Conservation (phyloP, 345 rosid species). For the Salix udensis region DNA sequence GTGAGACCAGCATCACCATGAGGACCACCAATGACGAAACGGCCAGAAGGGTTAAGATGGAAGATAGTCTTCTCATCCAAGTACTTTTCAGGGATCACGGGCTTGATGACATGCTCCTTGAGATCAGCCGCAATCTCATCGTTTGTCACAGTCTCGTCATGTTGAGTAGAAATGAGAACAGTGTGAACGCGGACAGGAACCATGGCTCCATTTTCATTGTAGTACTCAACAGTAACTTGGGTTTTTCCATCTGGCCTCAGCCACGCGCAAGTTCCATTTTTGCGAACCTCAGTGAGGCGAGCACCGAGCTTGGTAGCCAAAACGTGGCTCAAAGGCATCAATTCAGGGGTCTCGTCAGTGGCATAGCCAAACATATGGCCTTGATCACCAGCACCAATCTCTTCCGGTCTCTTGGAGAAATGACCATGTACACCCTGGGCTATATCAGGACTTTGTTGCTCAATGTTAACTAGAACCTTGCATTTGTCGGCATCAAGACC, state of each 20-base stretch:
- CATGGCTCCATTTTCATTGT: conserved; percentile 62
- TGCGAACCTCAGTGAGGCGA: conserved; percentile 66
- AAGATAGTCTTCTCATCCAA: conserved; percentile 80
- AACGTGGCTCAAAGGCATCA: conserved; percentile 71
- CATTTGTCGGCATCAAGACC: conserved; percentile 19
- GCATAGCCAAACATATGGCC: conserved; percentile 20
- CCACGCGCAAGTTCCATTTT: conserved; percentile 69
- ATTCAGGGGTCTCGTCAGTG: conserved; percentile 31
- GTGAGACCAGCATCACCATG: conserved; percentile 86
- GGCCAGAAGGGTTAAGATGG: conserved; percentile 81
- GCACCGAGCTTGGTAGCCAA: conserved; percentile 75
- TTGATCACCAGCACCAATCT: conserved; percentile 19
- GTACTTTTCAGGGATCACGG: conserved; percentile 66
- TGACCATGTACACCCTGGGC: conserved; percentile 21
- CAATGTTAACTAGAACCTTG: conserved; percentile 15
- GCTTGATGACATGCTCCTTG: conserved; percentile 73
- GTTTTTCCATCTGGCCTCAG: conserved; percentile 64
- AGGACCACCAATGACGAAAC: conserved; percentile 76
- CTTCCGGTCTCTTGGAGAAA: conserved; percentile 13
- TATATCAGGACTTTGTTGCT: conserved; percentile 19
- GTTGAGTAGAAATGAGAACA: conserved; percentile 59
- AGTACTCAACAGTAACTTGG: conserved; percentile 57
- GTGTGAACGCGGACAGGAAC: conserved; percentile 79
- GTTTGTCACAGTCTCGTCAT: conserved; percentile 57
- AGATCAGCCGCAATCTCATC: conserved; percentile 76